Evolutionary conservation across 805 yeast genomes (phyloP), one percentile per base, ranked within the genome.

Genomic region (Saccharomycopsis fodiens): DNA sequence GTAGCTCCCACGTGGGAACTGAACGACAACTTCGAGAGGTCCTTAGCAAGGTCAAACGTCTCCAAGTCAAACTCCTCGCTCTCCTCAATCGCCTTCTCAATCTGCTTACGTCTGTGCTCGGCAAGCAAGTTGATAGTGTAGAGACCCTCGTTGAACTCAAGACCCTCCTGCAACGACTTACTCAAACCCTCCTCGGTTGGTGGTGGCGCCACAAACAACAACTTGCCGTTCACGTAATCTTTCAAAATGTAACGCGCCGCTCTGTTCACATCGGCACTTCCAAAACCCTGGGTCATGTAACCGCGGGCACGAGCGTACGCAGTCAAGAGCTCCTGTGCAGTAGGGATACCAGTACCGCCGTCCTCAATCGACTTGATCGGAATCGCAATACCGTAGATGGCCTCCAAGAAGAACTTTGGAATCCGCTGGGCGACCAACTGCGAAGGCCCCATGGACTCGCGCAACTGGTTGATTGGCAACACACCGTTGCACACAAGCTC

Each of bases 401-500:
- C 95, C 63, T 93, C 99, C 46, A 93, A 63, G 61, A 72, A 89
- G 61, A 67, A 85, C 59, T 86, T 87, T 17, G 99, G 98, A 44
- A 93, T 76, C 59, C 97, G 74, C 60, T 84, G 83, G 30, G 91
- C 80, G 13, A 93, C 91, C 25, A 93, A 67, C 43, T 87, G 82
- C 5, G 82, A 72, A 10, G 99, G 97, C 2, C 95, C 94, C 7
- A 91, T 80, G 61, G 77, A 79, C 59, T 93, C 99, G 59, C 97
- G 76, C 51, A 93, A 72, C 65, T 93, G 98, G 66, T 93, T 98
- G 56, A 93, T 93, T 17, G 99, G 99, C 47, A 93, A 72, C n/a
- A 93, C 96, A 73, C 99, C 99, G 59, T 88, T 86, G 68, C 97
- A 88, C 1, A 93, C 98, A 58, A 93, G 74, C 57, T 93, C 99